Base-by-base conservation (phyloP, 2,329 filamentous ascomycete genomes). In the Decorospora gaudefroyi region DNA sequence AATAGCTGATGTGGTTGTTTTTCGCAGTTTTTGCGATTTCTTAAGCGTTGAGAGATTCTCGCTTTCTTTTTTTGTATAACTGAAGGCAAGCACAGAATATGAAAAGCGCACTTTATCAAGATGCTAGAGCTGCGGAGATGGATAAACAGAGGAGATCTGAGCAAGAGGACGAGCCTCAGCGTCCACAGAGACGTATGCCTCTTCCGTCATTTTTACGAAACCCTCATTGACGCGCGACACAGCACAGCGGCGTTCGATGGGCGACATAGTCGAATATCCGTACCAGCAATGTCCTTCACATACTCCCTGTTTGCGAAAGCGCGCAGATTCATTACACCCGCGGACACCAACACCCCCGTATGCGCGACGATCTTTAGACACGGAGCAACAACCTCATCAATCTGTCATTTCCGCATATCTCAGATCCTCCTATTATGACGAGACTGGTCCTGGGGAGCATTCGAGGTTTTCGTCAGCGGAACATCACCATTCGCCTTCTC, bases 281-380 rank as follows among this genome's bases (percentile, higher is more conserved):
- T 40, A 38, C 7, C 25, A 42, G 19, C 34, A 26, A n/a, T 11
- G 10, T 23, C 28, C 33, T 25, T 28, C 23, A 13, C 32, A 27
- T 16, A 32, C 23, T 17, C 18, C 38, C 7, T 42, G 36, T 36
- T 42, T 38, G 8, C 55, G 52, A 28, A 47, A 46, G 35, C 42
- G 52, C 10, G 45, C 42, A 34, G 52, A 52, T 13, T 54, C 47
- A 22, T 46, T 47, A 17, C 53, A 54, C 22, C 31, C 47, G n/a
- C 28, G 17, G 17, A 23, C 37, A 8, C 10, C 19, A 23, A 23
- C 34, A 18, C 31, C 36, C 26, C 28, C 27, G 43, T 12, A 34
- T 2, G 5, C 15, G 16, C 46, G 15, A 17, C 31, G 34, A 21
- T 23, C 41, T 25, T 29, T 22, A 18, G 38, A 47, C 18, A 9